A percentile compares a stretch with the other conserved stretches of the same genome.
phyloP scores from a whole-genome alignment of 2,329 filamentous ascomycete species.

The Fusarium subtropicale region DNA sequence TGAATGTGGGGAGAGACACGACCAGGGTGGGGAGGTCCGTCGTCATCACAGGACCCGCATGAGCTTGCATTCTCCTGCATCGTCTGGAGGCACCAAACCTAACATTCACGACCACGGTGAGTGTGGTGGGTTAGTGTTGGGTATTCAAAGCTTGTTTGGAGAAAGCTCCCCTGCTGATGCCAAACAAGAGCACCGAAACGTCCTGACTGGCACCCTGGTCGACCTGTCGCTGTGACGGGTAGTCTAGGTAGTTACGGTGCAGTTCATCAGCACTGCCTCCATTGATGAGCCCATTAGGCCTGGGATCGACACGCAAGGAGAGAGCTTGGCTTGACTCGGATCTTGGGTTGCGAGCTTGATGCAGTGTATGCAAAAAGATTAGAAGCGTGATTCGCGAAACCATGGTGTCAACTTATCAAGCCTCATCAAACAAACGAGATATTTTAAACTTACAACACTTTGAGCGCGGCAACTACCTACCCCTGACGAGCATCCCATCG shows the following conservation, averaged over 20 bases:
- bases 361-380: constrained; percentile 15
- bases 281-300: constrained; percentile 45
- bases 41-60: constrained; percentile 47
- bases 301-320: constrained; percentile 45
- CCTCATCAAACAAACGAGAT: constrained; percentile 24
- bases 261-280: constrained; percentile 47
- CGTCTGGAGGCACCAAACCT: constrained; percentile 25
- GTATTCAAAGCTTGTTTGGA: constrained; percentile 47
- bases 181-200: constrained; percentile 40
- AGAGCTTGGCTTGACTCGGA: constrained; percentile 21
- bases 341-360: constrained; percentile 23
- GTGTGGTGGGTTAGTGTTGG: constrained; percentile 33
- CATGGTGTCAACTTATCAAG: constrained; percentile 30
- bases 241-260: constrained; percentile 12
- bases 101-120: constrained; percentile 18
- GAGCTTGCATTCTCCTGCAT: constrained; percentile 34
- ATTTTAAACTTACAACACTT: constrained; percentile 11
- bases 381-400: constrained; percentile 39
- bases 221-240: constrained; percentile 41
- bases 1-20: constrained; percentile 39
- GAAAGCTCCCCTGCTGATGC: constrained; percentile 42
- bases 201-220: constrained; percentile 38
- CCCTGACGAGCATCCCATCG: constrained; percentile 42
- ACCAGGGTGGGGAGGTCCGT: constrained; percentile 36
- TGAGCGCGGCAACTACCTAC: constrained; percentile 11